Base-by-base conservation (phyloP, 148 eudicot genomes). In the Dianthus caryophyllus region DNA sequence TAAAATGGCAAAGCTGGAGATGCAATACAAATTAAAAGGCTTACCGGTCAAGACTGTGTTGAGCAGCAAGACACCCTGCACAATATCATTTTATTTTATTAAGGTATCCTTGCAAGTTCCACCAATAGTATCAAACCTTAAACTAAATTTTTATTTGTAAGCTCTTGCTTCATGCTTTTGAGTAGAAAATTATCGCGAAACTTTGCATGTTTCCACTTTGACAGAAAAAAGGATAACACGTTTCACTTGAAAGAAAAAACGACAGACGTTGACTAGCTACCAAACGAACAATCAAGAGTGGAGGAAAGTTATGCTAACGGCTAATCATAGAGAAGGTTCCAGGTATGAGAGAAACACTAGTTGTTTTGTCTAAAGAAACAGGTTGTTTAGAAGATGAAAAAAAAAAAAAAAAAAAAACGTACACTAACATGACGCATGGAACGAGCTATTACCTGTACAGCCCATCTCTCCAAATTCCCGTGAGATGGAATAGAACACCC, bases 381-480 rank as follows among this genome's bases (percentile, higher is more conserved):
- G 5, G 54, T 4, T 61, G 38, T n/a, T 15, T 7, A 17, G 12
- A 12, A 25, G 46, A 18, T 17, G 10, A 14, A 39, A 55, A 62
- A 41, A 52, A 53, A 41, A 14, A 39, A 55, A 62, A 41, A 52
- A 53, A 41, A 54, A 22, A 27, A 29, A 7, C 38, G 44, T 50
- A 55, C 31, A 64, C 17, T 17, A 44, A 39, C 22, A 18, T 5
- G 48, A 2, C 59, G 2, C 24, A 14, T 12, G 29, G 61, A 13
- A 30, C 65, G 41, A 64, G 64, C n/a, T 53, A 31, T 66, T 72
- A 90, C 97, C 96, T 94, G 98, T 39, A 84, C 79, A 78, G 96
- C 85, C 98, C 98, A 94, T 84, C 64, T 83, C 77, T 90, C 96
- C 77, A 94, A 80, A 75, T 94, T 94, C 73, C 98, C 98, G 74